Conservation (phyloP, 1,284 basidiomycete species). For the Ustilago sp. region DNA sequence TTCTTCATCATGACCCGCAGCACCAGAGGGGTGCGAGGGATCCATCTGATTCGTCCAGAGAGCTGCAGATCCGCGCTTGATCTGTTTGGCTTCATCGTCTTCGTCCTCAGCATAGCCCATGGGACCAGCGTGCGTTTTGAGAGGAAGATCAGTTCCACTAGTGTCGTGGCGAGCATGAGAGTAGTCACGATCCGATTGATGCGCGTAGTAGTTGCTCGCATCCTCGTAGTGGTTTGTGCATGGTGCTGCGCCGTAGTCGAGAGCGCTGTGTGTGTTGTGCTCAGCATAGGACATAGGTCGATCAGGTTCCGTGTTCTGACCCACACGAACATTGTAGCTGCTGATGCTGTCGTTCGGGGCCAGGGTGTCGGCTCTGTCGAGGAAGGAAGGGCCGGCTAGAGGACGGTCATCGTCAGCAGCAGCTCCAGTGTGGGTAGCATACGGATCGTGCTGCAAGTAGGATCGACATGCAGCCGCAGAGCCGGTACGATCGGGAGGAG, state of each 20-base stretch:
- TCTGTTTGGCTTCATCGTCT: conserved; percentile 59
- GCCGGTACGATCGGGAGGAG: conserved; percentile 14
- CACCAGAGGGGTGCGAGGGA: conserved; percentile 4
- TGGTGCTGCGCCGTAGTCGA: background rate
- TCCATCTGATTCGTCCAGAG: conserved; percentile 45
- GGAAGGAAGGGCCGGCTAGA: conserved; percentile 20
- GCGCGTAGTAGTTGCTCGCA: conserved; percentile 21
- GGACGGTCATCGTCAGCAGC: conserved; percentile 18
- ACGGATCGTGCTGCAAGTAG: conserved; percentile 44
- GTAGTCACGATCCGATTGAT: conserved; percentile 12
- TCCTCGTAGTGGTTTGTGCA: conserved; percentile 25
- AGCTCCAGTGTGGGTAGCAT: conserved; percentile 4
- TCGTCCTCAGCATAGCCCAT: conserved; percentile 68
- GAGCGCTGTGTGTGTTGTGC: conserved; percentile 9
- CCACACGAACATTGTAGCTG: conserved; percentile 51
- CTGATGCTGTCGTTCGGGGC: conserved; percentile 57
- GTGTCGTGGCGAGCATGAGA: conserved; percentile 30
- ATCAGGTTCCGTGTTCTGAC: conserved; percentile 29
- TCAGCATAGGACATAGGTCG: conserved; percentile 8
- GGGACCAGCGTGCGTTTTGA: conserved; percentile 40
- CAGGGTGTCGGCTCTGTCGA: conserved; percentile 47
- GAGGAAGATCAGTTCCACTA: conserved; percentile 51
- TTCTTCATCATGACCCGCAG: conserved; percentile 26
- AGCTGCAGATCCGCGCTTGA: conserved; percentile 39
- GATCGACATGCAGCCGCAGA: conserved; percentile 10